A percentile compares a stretch with the other conserved stretches of the same genome.
phyloP scores from a whole-genome alignment of 2,329 filamentous ascomycete species.

The Cercospora brassicicola region DNA sequence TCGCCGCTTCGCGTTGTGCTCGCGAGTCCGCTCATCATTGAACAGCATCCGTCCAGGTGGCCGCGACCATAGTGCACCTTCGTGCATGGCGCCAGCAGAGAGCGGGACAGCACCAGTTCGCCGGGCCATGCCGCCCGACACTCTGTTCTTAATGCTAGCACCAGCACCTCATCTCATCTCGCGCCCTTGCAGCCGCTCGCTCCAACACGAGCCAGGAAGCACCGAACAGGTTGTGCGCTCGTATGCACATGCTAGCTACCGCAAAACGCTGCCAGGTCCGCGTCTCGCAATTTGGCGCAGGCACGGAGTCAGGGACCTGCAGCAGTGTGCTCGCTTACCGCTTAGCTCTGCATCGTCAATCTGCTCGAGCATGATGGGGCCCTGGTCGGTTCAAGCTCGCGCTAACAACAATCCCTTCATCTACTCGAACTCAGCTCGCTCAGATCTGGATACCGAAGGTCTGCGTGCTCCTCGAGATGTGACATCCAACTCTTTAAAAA shows the following conservation, averaged over 20 bases:
- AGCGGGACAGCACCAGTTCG: not conserved
- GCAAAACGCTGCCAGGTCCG: not conserved
- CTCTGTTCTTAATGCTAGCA: not conserved
- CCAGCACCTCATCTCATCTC: not conserved
- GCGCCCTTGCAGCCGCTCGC: not conserved
- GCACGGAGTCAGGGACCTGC: constrained; percentile 13
- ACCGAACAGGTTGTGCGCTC: not conserved
- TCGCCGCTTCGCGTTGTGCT: not conserved
- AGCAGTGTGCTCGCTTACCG: not conserved
- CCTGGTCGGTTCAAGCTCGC: not conserved
- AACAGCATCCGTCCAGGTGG: not conserved
- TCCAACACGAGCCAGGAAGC: not conserved
- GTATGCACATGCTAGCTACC: not conserved
- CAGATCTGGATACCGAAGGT: constrained; percentile 81
- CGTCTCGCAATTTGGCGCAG: not conserved
- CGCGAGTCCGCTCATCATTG: not conserved
- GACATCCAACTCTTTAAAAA: constrained; percentile 92
- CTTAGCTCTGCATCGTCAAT: not conserved
- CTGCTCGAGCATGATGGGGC: constrained; percentile 3
- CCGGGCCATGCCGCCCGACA: not conserved
- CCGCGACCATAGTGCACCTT: not conserved
- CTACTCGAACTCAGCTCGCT: constrained; percentile 41
- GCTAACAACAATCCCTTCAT: not conserved
- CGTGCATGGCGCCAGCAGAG: not conserved
- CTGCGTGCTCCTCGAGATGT: constrained; percentile 83